Evolutionary conservation across 768 basidiomycete genomes (phyloP).

Genomic region (Candolleomyces aberdarensis): DNA sequence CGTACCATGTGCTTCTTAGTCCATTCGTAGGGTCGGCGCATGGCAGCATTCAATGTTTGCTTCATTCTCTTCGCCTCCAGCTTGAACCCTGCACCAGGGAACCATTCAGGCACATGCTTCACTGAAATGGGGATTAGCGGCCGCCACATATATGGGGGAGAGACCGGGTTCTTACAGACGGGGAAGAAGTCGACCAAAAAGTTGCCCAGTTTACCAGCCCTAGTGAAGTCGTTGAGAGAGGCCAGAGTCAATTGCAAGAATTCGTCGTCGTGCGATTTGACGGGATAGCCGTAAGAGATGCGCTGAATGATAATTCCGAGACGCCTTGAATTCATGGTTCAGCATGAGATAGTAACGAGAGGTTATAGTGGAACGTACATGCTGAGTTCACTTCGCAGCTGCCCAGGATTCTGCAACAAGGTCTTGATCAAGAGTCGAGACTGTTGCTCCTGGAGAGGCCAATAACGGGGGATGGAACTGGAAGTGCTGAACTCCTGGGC

Average conservation of each 20-base stretch:
- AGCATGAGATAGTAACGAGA: neutral
- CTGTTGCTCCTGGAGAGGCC: conserved; percentile 3
- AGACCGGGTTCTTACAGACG: neutral
- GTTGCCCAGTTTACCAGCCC: conserved; percentile 4
- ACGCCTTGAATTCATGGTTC: neutral
- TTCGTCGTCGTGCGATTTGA: conserved; percentile 4
- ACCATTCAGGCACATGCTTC: conserved; percentile 12
- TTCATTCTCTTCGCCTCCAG: conserved; percentile 3
- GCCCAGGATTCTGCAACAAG: neutral
- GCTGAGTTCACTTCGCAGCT: neutral
- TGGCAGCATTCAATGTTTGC: conserved; percentile 47
- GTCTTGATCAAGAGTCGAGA: neutral
- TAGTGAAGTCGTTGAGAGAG: neutral
- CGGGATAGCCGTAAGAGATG: conserved; percentile 11
- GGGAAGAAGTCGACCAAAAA: conserved; percentile 12
- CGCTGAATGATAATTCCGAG: neutral
- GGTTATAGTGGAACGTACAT: neutral
- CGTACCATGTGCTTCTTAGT: conserved; percentile 61
- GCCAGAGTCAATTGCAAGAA: conserved; percentile 7
- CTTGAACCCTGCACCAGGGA: conserved; percentile 12
- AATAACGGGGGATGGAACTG: conserved; percentile 3
- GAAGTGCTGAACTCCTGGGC: conserved; percentile 1
- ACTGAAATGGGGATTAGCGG: neutral
- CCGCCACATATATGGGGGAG: neutral
- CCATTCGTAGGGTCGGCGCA: conserved; percentile 50